These are phyloP conservation scores for Scheffersomyces ergatensis DNA, from an alignment of 805 yeast genomes.

Conservation along the genomic window DNA sequence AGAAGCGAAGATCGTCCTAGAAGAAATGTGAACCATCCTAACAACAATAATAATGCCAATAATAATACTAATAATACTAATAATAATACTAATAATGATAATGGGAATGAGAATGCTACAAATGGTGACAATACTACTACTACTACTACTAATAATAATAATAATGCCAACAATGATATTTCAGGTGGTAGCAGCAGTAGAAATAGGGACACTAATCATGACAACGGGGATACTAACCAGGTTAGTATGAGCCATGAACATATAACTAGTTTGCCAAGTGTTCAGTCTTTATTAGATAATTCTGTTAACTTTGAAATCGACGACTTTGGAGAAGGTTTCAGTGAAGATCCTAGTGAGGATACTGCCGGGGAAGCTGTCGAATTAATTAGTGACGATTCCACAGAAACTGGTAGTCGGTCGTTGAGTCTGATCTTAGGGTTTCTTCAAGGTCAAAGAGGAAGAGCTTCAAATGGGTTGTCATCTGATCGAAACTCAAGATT, in stretches of 20 bases:
- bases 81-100: background rate
- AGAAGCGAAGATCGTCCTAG: background rate
- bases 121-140: background rate
- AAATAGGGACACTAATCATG: no score
- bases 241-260: no score
- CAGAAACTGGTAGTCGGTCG: background rate
- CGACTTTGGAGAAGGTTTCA: no score
- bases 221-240: no score
- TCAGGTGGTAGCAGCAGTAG: background rate
- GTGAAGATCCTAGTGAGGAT: no score
- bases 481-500: background rate
- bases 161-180: background rate
- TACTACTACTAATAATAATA: background rate
- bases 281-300: no score
- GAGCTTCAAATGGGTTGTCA: background rate
- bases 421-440: background rate
- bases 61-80: background rate
- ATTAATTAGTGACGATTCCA: background rate
- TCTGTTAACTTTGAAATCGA: no score
- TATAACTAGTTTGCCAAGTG: no score
- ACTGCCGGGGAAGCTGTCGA: no score
- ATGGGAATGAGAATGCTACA: background rate
- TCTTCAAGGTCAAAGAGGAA: background rate
- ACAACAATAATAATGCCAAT: background rate
- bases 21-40: background rate